A percentile compares a stretch with the other conserved stretches of the same genome.
phyloP scores from a whole-genome alignment of 495 filamentous ascomycete genomes.

The Sabuloglossum arenarium region DNA sequence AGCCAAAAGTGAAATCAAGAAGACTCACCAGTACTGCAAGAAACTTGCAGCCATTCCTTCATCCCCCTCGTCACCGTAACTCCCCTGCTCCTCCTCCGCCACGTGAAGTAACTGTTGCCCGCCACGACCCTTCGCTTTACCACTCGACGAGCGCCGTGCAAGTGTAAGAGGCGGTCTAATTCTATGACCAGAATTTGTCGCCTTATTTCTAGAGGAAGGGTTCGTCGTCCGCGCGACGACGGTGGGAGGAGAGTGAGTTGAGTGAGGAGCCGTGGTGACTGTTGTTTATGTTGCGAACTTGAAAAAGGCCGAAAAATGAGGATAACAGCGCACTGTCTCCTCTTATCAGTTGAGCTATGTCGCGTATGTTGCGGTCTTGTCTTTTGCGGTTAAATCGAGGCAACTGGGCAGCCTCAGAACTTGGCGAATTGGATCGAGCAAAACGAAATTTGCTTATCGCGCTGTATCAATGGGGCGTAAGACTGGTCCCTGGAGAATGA shows the following conservation, averaged over 20 bases:
- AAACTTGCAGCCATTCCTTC: conserved; percentile 41
- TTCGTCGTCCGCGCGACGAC: not conserved
- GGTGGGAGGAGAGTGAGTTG: not conserved
- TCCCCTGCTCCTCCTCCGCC: not conserved
- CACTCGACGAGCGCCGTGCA: not conserved
- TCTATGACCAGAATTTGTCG: not conserved
- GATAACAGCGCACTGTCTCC: not conserved
- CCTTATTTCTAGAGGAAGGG: not conserved
- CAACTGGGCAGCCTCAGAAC: no score
- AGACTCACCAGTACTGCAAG: conserved; percentile 41
- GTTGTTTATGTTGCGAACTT: no score
- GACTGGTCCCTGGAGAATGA: no score
- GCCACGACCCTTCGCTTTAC: not conserved
- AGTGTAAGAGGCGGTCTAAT: not conserved
- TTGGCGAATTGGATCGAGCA: no score
- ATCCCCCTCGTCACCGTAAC: conserved; percentile 20
- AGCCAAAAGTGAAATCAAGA: conserved; percentile 7
- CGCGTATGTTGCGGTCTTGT: no score
- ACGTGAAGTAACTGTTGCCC: not conserved
- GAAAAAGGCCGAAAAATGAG: not conserved
- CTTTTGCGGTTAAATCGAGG: no score
- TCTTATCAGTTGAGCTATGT: not conserved
- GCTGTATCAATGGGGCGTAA: no score
- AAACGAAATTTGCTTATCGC: no score
- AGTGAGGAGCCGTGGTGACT: not conserved